phyloP scores from a whole-genome alignment of 1,139 yeast genomes.

The Zhuliangozyma parablackwelliae region DNA sequence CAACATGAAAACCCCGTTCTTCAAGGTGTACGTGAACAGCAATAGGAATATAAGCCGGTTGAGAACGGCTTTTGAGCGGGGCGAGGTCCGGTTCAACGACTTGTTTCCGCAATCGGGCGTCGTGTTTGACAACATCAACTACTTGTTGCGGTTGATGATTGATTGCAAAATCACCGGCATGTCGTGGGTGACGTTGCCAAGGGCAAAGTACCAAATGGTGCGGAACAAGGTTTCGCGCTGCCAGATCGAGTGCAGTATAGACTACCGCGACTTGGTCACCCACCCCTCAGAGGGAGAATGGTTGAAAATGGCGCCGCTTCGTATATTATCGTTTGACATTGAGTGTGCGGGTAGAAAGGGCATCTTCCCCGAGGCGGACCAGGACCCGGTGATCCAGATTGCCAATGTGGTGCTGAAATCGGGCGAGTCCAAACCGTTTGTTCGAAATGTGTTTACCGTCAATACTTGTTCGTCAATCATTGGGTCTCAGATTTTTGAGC shows the following conservation, averaged over 20 bases:
- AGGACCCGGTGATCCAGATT: constrained; percentile 93
- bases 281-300: constrained; percentile 93
- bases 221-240: constrained; percentile 58
- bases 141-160: constrained; percentile 80
- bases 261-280: constrained; percentile 64
- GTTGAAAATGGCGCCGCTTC: constrained; percentile 89
- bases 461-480: constrained; percentile 89
- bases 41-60: constrained; percentile 63
- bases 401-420: constrained; percentile 87
- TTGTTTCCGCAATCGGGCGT: constrained; percentile 57
- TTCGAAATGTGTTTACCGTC: constrained; percentile 91
- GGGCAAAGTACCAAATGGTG: constrained; percentile 56
- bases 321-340: constrained; percentile 91
- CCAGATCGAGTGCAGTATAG: constrained; percentile 75
- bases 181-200: constrained; percentile 95
- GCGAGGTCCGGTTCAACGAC: constrained; percentile 64
- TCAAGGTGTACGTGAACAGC: constrained; percentile 66
- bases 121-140: constrained; percentile 88
- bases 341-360: constrained; percentile 99
- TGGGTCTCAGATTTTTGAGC: constrained; percentile 84
- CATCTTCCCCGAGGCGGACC: constrained; percentile 89
- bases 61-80: constrained; percentile 79
- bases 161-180: constrained; percentile 92
- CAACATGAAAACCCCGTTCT: constrained; percentile 70
- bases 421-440: constrained; percentile 81